phyloP scores from a whole-genome alignment of 257 asterid species.

The Gynochthodes officinalis region DNA sequence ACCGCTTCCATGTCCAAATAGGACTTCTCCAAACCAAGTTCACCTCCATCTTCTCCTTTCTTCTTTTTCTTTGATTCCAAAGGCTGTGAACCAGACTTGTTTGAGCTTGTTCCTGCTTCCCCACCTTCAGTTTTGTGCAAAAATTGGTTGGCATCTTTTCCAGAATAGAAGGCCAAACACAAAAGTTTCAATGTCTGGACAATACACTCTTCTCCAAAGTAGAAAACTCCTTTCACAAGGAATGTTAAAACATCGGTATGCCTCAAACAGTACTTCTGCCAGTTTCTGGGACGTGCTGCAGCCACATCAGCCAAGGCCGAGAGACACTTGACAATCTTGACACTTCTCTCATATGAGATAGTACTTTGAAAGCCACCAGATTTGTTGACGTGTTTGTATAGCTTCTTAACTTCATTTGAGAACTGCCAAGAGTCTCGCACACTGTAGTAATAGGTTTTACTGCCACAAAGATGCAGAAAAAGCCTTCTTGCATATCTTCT shows the following conservation, averaged over 20 bases:
- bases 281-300: slow-evolving; percentile 90
- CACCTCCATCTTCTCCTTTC: slow-evolving; percentile 92
- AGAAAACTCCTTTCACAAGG: slow-evolving; percentile 79
- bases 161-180: slow-evolving; percentile 85
- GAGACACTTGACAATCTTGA: slow-evolving; percentile 88
- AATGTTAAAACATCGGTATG: slow-evolving; percentile 76
- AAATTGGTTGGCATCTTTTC: slow-evolving; percentile 66
- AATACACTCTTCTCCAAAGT: slow-evolving; percentile 91
- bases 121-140: slow-evolving; percentile 74
- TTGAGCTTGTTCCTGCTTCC: slow-evolving; percentile 55
- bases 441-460: slow-evolving; percentile 97
- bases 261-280: slow-evolving; percentile 96
- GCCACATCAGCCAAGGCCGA: slow-evolving; percentile 91
- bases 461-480: slow-evolving; percentile 93
- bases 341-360: slow-evolving; percentile 90
- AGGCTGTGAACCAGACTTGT: slow-evolving; percentile 61
- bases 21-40: slow-evolving; percentile 67
- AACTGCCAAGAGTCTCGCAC: slow-evolving; percentile 96
- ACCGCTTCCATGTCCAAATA: slow-evolving; percentile 93
- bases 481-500: slow-evolving; percentile 96
- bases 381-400: slow-evolving; percentile 79
- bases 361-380: slow-evolving; percentile 90
- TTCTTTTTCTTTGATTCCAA: slow-evolving; percentile 83
- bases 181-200: slow-evolving; percentile 79
- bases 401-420: slow-evolving; percentile 84